Conservation (phyloP, 2,329 filamentous ascomycete genomes). For the Tolypocladium tropicale region DNA sequence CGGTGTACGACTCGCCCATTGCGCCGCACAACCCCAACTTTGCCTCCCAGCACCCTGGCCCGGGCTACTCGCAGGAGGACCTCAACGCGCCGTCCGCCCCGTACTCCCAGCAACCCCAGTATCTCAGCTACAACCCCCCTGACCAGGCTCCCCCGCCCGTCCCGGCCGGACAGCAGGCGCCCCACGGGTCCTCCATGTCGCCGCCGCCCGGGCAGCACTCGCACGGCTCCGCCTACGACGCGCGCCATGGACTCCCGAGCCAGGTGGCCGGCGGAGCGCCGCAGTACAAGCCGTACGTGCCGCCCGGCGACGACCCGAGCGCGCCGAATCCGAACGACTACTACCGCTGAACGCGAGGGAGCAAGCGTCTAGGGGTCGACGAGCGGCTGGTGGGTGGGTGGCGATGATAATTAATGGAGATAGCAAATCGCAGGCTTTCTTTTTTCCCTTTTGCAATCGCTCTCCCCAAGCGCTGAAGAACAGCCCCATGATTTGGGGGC, state of each 20-base stretch:
- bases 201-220: conserved; percentile 36
- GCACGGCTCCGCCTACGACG: conserved; percentile 35
- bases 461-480: neutral
- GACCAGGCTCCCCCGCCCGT: conserved; percentile 30
- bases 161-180: conserved; percentile 23
- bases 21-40: conserved; percentile 38
- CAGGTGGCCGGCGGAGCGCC: conserved; percentile 26
- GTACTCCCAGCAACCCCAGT: conserved; percentile 23
- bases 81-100: conserved; percentile 15
- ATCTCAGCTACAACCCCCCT: conserved; percentile 30
- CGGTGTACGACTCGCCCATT: conserved; percentile 66
- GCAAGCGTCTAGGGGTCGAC: neutral
- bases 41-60: conserved; percentile 33
- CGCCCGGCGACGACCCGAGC: conserved; percentile 34
- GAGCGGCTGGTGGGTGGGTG: neutral
- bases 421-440: neutral
- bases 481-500: neutral
- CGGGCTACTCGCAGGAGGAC: conserved; percentile 40
- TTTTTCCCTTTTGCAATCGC: neutral
- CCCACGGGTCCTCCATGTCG: conserved; percentile 18
- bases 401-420: neutral
- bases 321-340: conserved; percentile 45
- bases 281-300: conserved; percentile 53
- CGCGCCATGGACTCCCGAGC: conserved; percentile 39
- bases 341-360: conserved; percentile 32